phyloP scores from a whole-genome alignment of 768 basidiomycete species.

The Boletus vermiculosoides region DNA sequence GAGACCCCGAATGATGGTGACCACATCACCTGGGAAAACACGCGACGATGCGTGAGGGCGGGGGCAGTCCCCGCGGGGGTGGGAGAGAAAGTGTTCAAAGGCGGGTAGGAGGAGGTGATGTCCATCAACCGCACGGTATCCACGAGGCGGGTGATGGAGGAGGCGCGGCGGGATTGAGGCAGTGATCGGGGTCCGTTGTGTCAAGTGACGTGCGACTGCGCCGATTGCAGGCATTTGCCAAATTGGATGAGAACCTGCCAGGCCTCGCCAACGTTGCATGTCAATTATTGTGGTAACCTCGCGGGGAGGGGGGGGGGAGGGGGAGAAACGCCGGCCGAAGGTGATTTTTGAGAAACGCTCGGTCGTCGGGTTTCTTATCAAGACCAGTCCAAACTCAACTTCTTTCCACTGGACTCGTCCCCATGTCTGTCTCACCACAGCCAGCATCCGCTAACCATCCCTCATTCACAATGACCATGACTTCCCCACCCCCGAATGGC shows the following conservation, averaged over 20 bases:
- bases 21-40: slow-evolving; percentile 22
- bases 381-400: too few species aligned
- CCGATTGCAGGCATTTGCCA: slow-evolving; percentile 20
- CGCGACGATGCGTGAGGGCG: slow-evolving; percentile 3
- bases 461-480: not conserved
- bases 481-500: slow-evolving; percentile 20
- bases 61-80: not conserved
- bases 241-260: slow-evolving; percentile 12
- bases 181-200: slow-evolving; percentile 20
- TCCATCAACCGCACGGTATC: slow-evolving; percentile 12
- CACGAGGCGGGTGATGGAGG: slow-evolving; percentile 24
- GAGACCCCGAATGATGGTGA: slow-evolving; percentile 17
- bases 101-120: slow-evolving; percentile 2
- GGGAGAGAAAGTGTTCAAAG: too few species aligned
- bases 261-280: slow-evolving; percentile 33
- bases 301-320: too few species aligned
- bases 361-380: slow-evolving; percentile 23
- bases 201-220: slow-evolving; percentile 13
- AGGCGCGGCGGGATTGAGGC: slow-evolving; percentile 17
- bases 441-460: not conserved
- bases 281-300: slow-evolving; percentile 17
- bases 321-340: slow-evolving; percentile 27
- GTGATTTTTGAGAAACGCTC: slow-evolving; percentile 17
- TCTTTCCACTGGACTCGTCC: too few species aligned
- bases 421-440: slow-evolving; percentile 24